A percentile compares a stretch with the other conserved stretches of the same genome.
phyloP scores from a whole-genome alignment of 805 yeast species.

The Candida silvatica region DNA sequence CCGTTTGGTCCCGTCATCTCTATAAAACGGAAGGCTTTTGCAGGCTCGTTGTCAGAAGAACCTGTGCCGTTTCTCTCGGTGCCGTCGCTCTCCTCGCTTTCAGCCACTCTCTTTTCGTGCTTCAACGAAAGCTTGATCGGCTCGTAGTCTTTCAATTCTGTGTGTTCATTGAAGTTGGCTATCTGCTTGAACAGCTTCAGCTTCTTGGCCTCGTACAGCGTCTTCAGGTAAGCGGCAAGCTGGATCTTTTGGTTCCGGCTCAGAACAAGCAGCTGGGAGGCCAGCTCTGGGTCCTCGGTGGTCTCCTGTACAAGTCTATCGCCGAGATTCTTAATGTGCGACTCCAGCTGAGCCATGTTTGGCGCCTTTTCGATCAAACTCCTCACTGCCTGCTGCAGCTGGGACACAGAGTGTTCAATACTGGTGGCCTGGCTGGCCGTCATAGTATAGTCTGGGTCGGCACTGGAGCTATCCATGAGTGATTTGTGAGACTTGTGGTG shows the following conservation, averaged over 20 bases:
- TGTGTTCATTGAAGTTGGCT: constrained; percentile 28
- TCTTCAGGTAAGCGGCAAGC: constrained; percentile 52
- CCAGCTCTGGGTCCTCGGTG: constrained; percentile 5
- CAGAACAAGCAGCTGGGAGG: constrained; percentile 40
- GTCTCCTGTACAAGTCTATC: background rate
- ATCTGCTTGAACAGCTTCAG: constrained; percentile 50
- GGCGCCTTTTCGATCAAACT: constrained; percentile 52
- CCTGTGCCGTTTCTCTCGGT: constrained; percentile 6
- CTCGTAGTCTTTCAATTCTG: constrained; percentile 12
- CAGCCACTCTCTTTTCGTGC: constrained; percentile 1
- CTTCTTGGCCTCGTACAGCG: constrained; percentile 39
- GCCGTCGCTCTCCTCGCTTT: background rate
- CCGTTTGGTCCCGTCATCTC: constrained; percentile 9
- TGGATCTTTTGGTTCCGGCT: constrained; percentile 45
- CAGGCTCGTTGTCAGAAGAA: constrained; percentile 1
- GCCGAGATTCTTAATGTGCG: constrained; percentile 16
- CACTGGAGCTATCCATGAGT: no score
- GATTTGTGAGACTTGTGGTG: no score
- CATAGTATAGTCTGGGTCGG: no score
- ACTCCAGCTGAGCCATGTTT: constrained; percentile 32
- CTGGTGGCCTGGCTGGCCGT: no score
- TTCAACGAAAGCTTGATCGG: constrained; percentile 9
- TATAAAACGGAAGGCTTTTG: constrained; percentile 4
- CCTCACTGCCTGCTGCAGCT: constrained; percentile 42
- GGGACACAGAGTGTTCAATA: constrained; percentile 45